phyloP scores from a whole-genome alignment of 768 basidiomycete genomes.

The Sporobolomyces pararoseus region DNA sequence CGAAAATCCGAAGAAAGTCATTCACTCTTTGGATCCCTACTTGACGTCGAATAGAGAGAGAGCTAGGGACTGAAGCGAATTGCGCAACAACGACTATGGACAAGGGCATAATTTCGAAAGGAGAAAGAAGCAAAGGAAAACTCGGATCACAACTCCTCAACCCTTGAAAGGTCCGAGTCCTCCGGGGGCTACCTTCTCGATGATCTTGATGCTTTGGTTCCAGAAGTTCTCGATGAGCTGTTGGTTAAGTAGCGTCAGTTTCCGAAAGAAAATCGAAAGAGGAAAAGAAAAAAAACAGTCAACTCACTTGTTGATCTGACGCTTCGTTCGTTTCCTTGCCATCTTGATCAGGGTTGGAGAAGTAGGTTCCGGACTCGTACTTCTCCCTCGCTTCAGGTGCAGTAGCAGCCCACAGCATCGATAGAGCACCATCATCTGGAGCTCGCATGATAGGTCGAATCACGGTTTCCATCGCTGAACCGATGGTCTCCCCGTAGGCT shows the following conservation, averaged over 20 bases:
- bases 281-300: background rate
- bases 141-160: background rate
- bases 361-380: slow-evolving; percentile 28
- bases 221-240: slow-evolving; percentile 41
- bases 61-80: too few species aligned
- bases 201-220: slow-evolving; percentile 21
- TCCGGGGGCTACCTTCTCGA: slow-evolving; percentile 10
- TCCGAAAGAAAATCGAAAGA: too few species aligned
- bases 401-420: slow-evolving; percentile 22
- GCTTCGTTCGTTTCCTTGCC: slow-evolving; percentile 19
- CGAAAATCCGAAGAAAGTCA: too few species aligned
- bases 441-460: slow-evolving; percentile 9
- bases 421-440: slow-evolving; percentile 25
- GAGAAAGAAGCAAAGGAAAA: background rate
- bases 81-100: background rate
- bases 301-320: slow-evolving; percentile 23
- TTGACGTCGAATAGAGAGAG: too few species aligned
- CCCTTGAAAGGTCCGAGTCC: background rate
- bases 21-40: too few species aligned
- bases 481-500: slow-evolving; percentile 26
- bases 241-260: background rate
- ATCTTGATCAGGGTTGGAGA: slow-evolving; percentile 18
- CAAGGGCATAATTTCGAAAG: background rate
- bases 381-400: slow-evolving; percentile 14
- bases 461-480: slow-evolving; percentile 7